These are phyloP conservation scores for Coemansia sp. DNA, from an alignment of 192 early-diverging fungal genomes.

Conservation along the genomic window DNA sequence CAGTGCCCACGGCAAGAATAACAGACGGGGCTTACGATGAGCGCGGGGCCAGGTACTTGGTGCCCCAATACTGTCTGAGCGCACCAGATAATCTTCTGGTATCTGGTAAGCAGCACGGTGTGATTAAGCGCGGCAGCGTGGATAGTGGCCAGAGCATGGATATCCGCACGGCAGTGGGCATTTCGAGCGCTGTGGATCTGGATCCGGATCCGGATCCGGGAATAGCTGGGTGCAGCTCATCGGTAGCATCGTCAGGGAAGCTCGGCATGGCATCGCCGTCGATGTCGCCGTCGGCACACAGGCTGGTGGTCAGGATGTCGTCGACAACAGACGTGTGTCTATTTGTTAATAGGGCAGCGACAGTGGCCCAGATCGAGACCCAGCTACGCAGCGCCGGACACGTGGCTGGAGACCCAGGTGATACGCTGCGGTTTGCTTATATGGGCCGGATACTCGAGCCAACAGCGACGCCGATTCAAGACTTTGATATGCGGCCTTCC, in stretches of 20 bases:
- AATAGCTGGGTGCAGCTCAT: conserved; percentile 1
- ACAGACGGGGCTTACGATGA: conserved; percentile 81
- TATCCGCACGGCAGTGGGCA: conserved; percentile 8
- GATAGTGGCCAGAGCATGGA: conserved; percentile 20
- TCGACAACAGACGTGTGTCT: conserved; percentile 19
- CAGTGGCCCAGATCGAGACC: conserved; percentile 40
- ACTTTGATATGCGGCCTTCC: conserved; percentile 13
- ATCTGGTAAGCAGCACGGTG: neutral
- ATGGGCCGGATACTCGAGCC: conserved; percentile 53
- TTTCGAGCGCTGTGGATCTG: neutral
- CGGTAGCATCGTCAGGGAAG: conserved; percentile 8
- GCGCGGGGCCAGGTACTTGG: conserved; percentile 67
- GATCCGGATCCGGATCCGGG: neutral
- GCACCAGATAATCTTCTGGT: conserved; percentile 62
- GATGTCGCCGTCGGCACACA: neutral
- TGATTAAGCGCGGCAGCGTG: conserved; percentile 3
- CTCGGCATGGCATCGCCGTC: too few species aligned
- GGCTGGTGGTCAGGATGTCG: conserved; percentile 22
- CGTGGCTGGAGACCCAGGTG: conserved; percentile 15
- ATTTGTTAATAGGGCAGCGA: conserved; percentile 14
- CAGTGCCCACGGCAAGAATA: conserved; percentile 69
- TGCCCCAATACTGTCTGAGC: conserved; percentile 69
- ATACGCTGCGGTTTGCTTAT: conserved; percentile 52
- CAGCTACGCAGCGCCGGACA: conserved; percentile 15
- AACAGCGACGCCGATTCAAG: conserved; percentile 18